Conservation (phyloP, 257 asterid species). For the Ilex aquifolium region DNA sequence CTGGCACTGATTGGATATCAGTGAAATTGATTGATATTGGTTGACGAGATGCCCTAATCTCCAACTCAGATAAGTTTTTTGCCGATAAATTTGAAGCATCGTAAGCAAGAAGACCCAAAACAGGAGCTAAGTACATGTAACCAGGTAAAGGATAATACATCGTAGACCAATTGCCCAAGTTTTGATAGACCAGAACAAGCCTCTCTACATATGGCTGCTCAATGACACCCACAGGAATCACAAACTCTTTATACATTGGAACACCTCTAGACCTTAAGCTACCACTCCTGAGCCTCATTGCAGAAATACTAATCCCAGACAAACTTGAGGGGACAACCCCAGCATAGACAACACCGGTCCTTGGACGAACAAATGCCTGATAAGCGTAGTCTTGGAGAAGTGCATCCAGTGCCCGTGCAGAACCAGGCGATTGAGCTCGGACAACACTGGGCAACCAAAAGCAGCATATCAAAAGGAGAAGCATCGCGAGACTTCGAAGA, state of each 20-base stretch:
- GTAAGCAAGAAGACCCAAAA: conserved; percentile 63
- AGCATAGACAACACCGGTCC: conserved; percentile 51
- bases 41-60: conserved; percentile 31
- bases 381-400: conserved; percentile 55
- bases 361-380: conserved; percentile 40
- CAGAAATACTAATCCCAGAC: conserved; percentile 55
- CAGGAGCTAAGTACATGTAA: conserved; percentile 50
- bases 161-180: conserved; percentile 49
- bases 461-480: conserved; percentile 22
- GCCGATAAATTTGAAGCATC: conserved; percentile 48
- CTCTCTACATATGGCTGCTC: conserved; percentile 45
- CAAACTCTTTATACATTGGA: conserved; percentile 39
- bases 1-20: conserved; percentile 21
- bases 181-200: conserved; percentile 64
- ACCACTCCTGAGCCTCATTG: conserved; percentile 65
- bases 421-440: conserved; percentile 25
- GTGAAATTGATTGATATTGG: conserved; percentile 57
- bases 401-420: conserved; percentile 47
- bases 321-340: conserved; percentile 46
- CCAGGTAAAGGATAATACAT: conserved; percentile 36
- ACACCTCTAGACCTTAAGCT: conserved; percentile 50
- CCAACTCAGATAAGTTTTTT: conserved; percentile 36
- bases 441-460: conserved; percentile 24
- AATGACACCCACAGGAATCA: conserved; percentile 43
- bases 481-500: conserved; percentile 33